Evolutionary conservation across 306 rosid genomes (phyloP).

Genomic region (Sechiopsis laciniata): DNA sequence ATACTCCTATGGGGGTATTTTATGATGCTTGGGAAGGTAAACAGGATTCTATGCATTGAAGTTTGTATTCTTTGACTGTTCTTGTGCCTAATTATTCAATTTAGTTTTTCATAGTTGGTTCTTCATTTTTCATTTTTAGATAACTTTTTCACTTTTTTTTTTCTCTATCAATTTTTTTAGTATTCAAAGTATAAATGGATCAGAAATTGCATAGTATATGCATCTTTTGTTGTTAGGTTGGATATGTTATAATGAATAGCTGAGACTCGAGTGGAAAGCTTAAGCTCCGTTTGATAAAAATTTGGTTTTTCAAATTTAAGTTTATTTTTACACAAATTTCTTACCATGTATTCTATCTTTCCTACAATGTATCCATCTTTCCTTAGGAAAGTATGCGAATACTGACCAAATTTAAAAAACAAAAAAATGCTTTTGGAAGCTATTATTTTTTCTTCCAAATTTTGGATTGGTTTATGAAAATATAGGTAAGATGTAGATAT

Average conservation of each 20-base stretch:
- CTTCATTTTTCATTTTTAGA: background rate
- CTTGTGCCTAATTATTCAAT: background rate
- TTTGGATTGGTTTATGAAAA: too few species aligned
- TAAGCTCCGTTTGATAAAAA: too few species aligned
- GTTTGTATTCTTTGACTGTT: background rate
- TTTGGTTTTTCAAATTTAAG: too few species aligned
- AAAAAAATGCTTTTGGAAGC: too few species aligned
- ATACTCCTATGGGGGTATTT: conserved; percentile 52
- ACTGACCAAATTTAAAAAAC: too few species aligned
- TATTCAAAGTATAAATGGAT: background rate
- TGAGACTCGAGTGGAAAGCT: background rate
- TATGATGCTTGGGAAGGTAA: conserved; percentile 95
- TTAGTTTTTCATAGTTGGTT: background rate
- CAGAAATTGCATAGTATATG: background rate
- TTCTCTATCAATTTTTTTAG: background rate
- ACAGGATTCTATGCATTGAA: conserved; percentile 1
- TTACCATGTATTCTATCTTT: too few species aligned
- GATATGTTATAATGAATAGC: conserved; percentile 1
- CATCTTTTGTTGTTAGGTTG: background rate
- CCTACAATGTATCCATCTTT: too few species aligned
- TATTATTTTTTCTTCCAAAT: too few species aligned
- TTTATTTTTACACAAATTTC: too few species aligned
- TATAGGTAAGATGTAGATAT: too few species aligned
- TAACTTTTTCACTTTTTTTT: background rate
- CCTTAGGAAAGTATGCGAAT: too few species aligned